These are phyloP conservation scores for Dryadomyces quercus-mongolicae DNA, from an alignment of 2,329 filamentous ascomycete species.

Conservation along the genomic window DNA sequence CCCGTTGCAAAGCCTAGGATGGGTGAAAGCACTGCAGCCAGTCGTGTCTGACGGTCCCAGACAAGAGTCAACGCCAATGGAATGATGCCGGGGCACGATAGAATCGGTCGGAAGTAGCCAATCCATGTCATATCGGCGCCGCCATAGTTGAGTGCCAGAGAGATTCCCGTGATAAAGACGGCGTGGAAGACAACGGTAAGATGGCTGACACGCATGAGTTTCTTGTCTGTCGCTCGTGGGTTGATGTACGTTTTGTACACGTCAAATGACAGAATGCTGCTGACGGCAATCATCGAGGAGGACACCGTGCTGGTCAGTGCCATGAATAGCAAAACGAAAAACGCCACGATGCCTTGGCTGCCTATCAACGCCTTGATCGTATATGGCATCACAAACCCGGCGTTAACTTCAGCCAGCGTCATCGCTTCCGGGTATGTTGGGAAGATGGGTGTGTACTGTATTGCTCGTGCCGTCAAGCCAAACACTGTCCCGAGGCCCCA, in stretches of 20 bases:
- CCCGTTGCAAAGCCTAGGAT: conserved; percentile 22
- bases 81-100: conserved; percentile 19
- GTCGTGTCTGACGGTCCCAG: conserved; percentile 24
- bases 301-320: conserved; percentile 30
- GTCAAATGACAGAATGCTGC: conserved; percentile 25
- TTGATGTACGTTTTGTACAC: conserved; percentile 26
- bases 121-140: conserved; percentile 26
- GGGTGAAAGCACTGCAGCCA: conserved; percentile 22
- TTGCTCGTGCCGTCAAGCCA: conserved; percentile 20
- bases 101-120: conserved; percentile 16
- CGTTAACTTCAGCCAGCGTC: conserved; percentile 15
- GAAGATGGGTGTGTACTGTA: conserved; percentile 16
- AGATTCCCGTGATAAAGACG: conserved; percentile 20
- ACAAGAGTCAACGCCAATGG: conserved; percentile 23
- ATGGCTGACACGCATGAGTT: conserved; percentile 20
- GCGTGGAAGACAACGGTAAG: conserved; percentile 21
- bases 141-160: conserved; percentile 23
- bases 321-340: conserved; percentile 33
- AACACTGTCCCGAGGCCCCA: conserved; percentile 23
- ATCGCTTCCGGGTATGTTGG: conserved; percentile 20
- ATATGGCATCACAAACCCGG: conserved; percentile 20
- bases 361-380: conserved; percentile 22
- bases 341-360: conserved; percentile 19
- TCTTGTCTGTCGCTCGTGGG: conserved; percentile 12
- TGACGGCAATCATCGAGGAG: conserved; percentile 29